Evolutionary conservation across 2,329 filamentous ascomycete species (phyloP).

Genomic region (Pseudogymnoascus sp.): DNA sequence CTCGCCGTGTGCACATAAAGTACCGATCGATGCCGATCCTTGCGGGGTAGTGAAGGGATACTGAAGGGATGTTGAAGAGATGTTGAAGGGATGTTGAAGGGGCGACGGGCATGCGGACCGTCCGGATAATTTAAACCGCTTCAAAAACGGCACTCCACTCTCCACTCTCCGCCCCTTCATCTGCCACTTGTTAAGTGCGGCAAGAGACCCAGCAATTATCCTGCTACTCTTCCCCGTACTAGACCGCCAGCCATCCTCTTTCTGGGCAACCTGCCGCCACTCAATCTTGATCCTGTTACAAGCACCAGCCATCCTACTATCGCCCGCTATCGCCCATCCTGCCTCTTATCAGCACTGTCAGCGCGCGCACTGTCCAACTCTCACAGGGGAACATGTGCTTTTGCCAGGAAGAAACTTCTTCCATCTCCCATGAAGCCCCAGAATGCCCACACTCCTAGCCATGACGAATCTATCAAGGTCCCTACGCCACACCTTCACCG

Average conservation of each 20-base stretch:
- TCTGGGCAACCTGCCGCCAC: not conserved
- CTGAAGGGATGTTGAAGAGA: not conserved
- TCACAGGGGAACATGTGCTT: slow-evolving; percentile 6
- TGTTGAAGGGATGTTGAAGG: not conserved
- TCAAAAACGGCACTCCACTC: not conserved
- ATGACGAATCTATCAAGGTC: not conserved
- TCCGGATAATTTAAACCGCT: not conserved
- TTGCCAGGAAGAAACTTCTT: slow-evolving; percentile 7
- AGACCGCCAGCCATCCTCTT: not conserved
- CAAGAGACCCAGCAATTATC: not conserved
- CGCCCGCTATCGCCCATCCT: not conserved
- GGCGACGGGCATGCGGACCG: not conserved
- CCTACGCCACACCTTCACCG: not conserved
- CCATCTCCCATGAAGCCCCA: slow-evolving; percentile 6
- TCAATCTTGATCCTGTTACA: not conserved
- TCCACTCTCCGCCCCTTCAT: not conserved
- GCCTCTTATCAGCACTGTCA: not conserved
- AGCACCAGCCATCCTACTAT: not conserved
- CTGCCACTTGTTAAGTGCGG: not conserved
- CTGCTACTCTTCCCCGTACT: not conserved
- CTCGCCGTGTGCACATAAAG: not conserved
- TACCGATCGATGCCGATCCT: slow-evolving; percentile 1
- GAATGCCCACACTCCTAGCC: slow-evolving; percentile 3
- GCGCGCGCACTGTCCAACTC: slow-evolving; percentile 4
- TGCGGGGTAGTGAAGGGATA: slow-evolving; percentile 3